Evolutionary conservation across 1,139 yeast species (phyloP).

Genomic region (Taiozyma sp.): DNA sequence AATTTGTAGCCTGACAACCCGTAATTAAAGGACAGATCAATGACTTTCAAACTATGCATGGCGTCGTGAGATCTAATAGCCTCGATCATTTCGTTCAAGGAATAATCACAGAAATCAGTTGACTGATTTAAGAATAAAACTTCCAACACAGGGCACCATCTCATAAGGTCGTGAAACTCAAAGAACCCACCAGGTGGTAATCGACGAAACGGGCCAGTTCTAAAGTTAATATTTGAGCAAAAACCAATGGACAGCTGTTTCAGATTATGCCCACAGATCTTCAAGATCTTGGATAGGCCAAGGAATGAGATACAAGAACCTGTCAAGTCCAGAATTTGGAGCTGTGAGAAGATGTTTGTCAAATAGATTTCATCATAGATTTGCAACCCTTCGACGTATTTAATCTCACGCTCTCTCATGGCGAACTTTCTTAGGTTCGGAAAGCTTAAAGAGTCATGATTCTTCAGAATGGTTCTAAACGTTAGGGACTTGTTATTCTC

Average conservation of each 20-base stretch:
- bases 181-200: conserved; percentile 13
- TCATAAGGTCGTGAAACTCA: conserved; percentile 15
- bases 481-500: conserved; percentile 19
- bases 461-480: conserved; percentile 12
- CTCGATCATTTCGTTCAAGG: conserved; percentile 11
- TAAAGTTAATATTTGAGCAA: conserved; percentile 20
- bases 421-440: conserved; percentile 12
- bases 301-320: conserved; percentile 21
- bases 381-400: conserved; percentile 13
- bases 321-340: conserved; percentile 16
- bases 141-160: conserved; percentile 13
- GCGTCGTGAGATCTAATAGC: conserved; percentile 7
- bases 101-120: conserved; percentile 18
- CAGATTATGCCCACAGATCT: conserved; percentile 11
- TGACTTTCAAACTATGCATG: conserved; percentile 5
- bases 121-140: conserved; percentile 20
- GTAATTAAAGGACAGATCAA: conserved; percentile 22
- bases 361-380: conserved; percentile 11
- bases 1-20: conserved; percentile 19
- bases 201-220: conserved; percentile 11
- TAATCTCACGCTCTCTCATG: conserved; percentile 15
- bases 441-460: conserved; percentile 14
- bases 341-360: conserved; percentile 9
- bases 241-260: conserved; percentile 17
- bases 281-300: conserved; percentile 15